Evolutionary conservation across 257 asterid genomes (phyloP).

Genomic region (Marsdenia floribunda): DNA sequence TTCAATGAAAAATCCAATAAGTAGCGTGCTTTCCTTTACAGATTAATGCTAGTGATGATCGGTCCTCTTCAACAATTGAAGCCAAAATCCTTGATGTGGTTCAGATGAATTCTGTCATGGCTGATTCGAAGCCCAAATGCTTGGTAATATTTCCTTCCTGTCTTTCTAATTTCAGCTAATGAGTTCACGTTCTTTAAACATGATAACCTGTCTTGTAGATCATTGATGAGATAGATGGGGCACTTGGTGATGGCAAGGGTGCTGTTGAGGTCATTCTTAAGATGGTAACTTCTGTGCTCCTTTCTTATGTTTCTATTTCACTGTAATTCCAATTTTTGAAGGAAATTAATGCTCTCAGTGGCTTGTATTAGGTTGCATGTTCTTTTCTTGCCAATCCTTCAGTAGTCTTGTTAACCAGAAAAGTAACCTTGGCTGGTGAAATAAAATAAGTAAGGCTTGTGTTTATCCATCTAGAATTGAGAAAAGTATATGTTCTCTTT

Average conservation of each 20-base stretch:
- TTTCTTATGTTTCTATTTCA: conserved; percentile 1
- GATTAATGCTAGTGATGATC: conserved; percentile 98
- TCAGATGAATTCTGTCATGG: conserved; percentile 84
- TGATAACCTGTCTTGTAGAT: conserved; percentile 39
- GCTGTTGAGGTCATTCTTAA: conserved; percentile 84
- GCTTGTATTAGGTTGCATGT: not conserved
- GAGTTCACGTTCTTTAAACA: conserved; percentile 18
- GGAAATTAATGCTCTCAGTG: not conserved
- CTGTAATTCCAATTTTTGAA: not conserved
- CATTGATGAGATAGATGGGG: conserved; percentile 97
- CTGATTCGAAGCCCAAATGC: conserved; percentile 95
- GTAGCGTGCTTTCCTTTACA: conserved; percentile 34
- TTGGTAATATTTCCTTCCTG: conserved; percentile 39
- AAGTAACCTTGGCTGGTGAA: not conserved
- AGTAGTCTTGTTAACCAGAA: not conserved
- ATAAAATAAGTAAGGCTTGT: not conserved
- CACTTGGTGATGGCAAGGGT: conserved; percentile 97
- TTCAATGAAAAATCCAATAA: not conserved
- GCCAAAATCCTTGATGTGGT: conserved; percentile 86
- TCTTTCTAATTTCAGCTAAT: not conserved
- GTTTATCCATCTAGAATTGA: not conserved
- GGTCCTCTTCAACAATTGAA: conserved; percentile 77
- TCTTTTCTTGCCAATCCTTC: not conserved
- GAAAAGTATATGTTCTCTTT: not conserved
- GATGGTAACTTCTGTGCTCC: conserved; percentile 49